Base-by-base conservation (phyloP, 208 protist genomes). In the Leptomonas pyrrhocoris region DNA sequence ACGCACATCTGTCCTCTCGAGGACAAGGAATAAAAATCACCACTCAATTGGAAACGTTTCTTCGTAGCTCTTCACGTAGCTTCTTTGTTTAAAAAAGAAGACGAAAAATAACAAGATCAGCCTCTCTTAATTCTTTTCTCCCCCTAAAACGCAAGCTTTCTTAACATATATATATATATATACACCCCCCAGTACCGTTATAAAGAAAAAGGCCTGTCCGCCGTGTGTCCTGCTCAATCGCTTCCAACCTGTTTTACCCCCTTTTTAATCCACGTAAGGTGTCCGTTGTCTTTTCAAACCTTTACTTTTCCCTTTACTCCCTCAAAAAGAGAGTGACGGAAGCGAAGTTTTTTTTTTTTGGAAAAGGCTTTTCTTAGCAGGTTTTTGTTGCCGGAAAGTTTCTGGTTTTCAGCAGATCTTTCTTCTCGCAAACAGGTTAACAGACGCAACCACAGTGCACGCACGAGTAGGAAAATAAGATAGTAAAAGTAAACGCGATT, bases 221-320 rank as follows among this genome's bases (percentile, higher is more conserved):
- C 21, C 28, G 13, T 15, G 4, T 28, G 19, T 30, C 21, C 21
- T 30, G 21, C 49, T 53, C 15, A 31, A 31, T 53, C 21, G 18
- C 5, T 53, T 30, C 21, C 21, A 31, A 31, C 0, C 49, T 50
- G 1, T 59, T 48, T 56, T 58, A n/a, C 18, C 56, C 31, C n/a
- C 42, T 18, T 69, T 27, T 54, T 61, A 61, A 7, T 65, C 23
- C 11, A 1, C 25, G 18, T 15, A 58, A 23, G 55, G 16, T 59
- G 25, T 25, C 51, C 34, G 15, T 51, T 49, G 18, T 25, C 7
- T 15, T 56, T 36, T 68, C 50, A 19, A 45, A 31, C 30, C 7
- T 40, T 38, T 51, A 28, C 62, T 60, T 27, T 49, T 11, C 23
- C 55, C n/a, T 72, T 25, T 42, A 67, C 50, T 49, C 13, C 59